Evolutionary conservation across 331 rosid species (phyloP), one percentile per base, ranked within the genome.

Genomic region (Malus hybrid): DNA sequence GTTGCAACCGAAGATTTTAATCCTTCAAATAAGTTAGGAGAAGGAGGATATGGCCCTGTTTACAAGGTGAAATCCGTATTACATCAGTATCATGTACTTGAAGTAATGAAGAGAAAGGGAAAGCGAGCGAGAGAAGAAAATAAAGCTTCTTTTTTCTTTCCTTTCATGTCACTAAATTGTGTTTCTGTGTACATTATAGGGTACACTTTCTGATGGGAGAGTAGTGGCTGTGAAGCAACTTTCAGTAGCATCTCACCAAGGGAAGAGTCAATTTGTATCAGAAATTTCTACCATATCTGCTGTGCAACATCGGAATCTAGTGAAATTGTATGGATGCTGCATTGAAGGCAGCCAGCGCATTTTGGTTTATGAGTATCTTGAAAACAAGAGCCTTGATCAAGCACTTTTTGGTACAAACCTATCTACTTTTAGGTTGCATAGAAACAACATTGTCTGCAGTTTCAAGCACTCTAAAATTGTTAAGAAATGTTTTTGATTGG

Each of bases 291-390:
- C 77, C 9, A 75, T 75, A 48, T 75, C 80, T 18, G 73, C 68
- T 0, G 80, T 80, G 16, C 80, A 80, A 64, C 80, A 74, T 39
- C 67, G 76, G 29, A 80, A 80, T 63, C 80, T 80, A 24, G 83
- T 74, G 52, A 80, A 69, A 54, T 20, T 75, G 69, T 55, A 28
- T 54, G 83, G 83, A 36, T 80, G 68, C 73, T 80, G 83, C 39
- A 54, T 54, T 0, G 83, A 80, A 48, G 83, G 83, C 65, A 64
- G 42, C 27, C 66, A 60, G 0, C 71, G 80, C 15, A 62, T 69
- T 34, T 27, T 80, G 76, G 83, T 80, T 28, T 80, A 80, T 75
- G 83, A 75, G 11, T 80, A 80, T 75, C 83, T 72, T 50, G 83
- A 69, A 56, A 75, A 80, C 62, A 80, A 22, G 14, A 80, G 83